Base-by-base conservation (phyloP, 805 yeast species). In the Torulaspora indica region DNA sequence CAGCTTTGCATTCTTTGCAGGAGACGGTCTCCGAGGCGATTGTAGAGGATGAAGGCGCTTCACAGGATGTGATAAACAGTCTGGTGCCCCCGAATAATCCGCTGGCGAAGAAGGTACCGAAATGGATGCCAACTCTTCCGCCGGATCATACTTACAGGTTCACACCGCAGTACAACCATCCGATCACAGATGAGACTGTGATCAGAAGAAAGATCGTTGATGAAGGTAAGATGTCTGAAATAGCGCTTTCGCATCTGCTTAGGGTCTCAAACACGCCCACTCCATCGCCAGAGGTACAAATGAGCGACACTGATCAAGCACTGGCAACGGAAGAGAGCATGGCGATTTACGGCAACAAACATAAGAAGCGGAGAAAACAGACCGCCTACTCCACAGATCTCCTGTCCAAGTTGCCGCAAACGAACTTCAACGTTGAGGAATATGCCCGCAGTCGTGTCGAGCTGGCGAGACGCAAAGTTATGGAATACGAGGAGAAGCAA, bases 91-190 rank as follows among this genome's bases (percentile, higher is more conserved):
- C 81, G 28, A 61, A 67, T 1, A 67, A 70, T 17, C 58, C 63
- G 22, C 52, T 63, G 29, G 68, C 67, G 38, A 58, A 61, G 4
- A 77, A 78, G 47, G 73, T 86, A 6, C 95, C 95, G 0, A 58
- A 68, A 5, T 89, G 89, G 81, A 68, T 91, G 54, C 98, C 98
- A 0, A 79, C 79, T 9, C 72, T 91, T 23, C 98, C 98, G 1
- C 96, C 98, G 0, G 95, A 88, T 56, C 95, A 90, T 64, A 91
- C 98, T 0, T 91, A 84, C 61, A 80, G 78, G 63, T 76, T 81
- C 44, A 85, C 96, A 0, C 84, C 95, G 0, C 73, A 74, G 50
- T 89, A 71, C 60, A 73, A 81, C 44, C 70, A 77, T 18, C 71
- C 81, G 15, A 66, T 81, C 12, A 76, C 81, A 1, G 91, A 87